Conservation (phyloP, 371 early-diverging fungal species). For the Apophysomyces elegans region DNA sequence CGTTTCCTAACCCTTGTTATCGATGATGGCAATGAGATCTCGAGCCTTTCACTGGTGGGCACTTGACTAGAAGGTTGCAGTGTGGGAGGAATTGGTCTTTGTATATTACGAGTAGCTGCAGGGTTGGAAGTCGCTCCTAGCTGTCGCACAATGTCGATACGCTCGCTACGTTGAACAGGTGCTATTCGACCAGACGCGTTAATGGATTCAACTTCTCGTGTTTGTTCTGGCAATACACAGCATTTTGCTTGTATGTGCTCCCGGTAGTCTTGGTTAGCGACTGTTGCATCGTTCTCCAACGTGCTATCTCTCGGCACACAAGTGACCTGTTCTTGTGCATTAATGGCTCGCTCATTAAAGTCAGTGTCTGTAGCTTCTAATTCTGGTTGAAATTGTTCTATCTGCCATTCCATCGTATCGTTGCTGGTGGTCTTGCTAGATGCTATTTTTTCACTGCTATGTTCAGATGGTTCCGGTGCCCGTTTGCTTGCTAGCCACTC, state of each 20-base stretch:
- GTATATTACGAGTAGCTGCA: no score
- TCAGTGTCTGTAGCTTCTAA: neutral
- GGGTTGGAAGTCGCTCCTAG: neutral
- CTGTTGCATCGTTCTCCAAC: neutral
- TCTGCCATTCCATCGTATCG: neutral
- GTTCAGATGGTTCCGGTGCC: neutral
- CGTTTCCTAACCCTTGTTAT: neutral
- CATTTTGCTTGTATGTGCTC: neutral
- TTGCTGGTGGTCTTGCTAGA: neutral
- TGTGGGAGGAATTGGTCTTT: no score
- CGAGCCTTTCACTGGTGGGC: neutral
- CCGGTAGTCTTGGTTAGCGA: neutral
- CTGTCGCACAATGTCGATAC: neutral
- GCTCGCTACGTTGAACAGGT: neutral
- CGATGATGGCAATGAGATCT: neutral
- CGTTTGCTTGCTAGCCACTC: conserved; percentile 8
- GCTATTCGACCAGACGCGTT: neutral
- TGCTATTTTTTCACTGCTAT: no score
- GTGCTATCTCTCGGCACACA: no score
- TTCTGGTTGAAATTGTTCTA: neutral
- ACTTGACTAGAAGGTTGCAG: neutral
- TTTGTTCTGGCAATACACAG: neutral
- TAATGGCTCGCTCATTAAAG: no score
- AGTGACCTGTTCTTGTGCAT: no score
- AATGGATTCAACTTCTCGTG: neutral